phyloP scores from a whole-genome alignment of 768 basidiomycete species.

The Boletus eberwhitei region DNA sequence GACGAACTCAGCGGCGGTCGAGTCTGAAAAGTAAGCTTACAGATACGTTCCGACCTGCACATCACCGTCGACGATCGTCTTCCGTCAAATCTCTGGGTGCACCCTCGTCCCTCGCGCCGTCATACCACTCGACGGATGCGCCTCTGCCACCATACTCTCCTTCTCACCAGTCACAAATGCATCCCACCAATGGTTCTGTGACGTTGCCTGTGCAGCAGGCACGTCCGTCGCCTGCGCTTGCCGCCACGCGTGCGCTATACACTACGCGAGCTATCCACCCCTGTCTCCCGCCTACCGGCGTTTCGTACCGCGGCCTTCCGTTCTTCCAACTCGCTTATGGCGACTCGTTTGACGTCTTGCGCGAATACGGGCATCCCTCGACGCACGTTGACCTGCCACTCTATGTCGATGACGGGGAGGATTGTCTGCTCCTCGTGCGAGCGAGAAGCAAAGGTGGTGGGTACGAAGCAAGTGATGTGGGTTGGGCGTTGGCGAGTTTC shows the following conservation, averaged over 20 bases:
- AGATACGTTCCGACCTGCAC: slow-evolving; percentile 30
- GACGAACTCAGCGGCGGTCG: slow-evolving; percentile 27
- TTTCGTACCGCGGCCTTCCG: slow-evolving; percentile 68
- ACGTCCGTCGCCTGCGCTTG: slow-evolving; percentile 24
- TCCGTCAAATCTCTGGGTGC: slow-evolving; percentile 34
- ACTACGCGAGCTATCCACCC: slow-evolving; percentile 65
- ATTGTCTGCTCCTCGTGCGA: slow-evolving; percentile 73
- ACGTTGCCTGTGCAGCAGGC: slow-evolving; percentile 10
- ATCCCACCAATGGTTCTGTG: slow-evolving; percentile 11
- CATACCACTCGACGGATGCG: slow-evolving; percentile 20
- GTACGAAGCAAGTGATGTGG: slow-evolving; percentile 45
- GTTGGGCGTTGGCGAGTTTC: slow-evolving; percentile 84
- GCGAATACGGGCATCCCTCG: slow-evolving; percentile 78
- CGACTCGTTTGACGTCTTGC: slow-evolving; percentile 62
- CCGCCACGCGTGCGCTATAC: slow-evolving; percentile 52
- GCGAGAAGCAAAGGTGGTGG: slow-evolving; percentile 33
- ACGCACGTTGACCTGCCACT: slow-evolving; percentile 70
- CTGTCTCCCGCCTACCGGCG: slow-evolving; percentile 59
- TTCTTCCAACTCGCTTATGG: slow-evolving; percentile 70
- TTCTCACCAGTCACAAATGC: slow-evolving; percentile 14
- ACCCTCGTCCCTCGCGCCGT: slow-evolving; percentile 25
- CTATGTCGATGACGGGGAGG: slow-evolving; percentile 73
- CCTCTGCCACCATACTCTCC: slow-evolving; percentile 25
- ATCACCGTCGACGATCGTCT: slow-evolving; percentile 33
- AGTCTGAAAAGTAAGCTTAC: slow-evolving; percentile 34